phyloP scores from a whole-genome alignment of 139 green algal species.

The Closterium sp. region DNA sequence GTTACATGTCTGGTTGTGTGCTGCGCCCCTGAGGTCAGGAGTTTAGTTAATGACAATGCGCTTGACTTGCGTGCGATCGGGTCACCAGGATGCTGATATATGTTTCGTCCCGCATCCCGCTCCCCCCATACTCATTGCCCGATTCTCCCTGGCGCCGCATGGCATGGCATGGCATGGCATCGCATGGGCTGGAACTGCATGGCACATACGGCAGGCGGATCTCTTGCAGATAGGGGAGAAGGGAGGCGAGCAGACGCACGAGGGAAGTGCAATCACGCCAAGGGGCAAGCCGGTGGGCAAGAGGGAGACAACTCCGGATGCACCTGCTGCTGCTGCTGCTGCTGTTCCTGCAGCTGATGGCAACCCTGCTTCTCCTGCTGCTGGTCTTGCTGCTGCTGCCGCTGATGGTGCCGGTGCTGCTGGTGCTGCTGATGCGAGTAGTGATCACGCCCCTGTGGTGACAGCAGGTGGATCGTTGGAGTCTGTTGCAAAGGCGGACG shows the following conservation, averaged over 20 bases:
- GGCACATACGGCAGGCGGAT: too few relatives aligned
- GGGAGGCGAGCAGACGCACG: neutral
- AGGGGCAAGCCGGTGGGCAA: neutral
- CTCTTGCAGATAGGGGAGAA: too few relatives aligned
- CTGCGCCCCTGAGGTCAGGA: too few relatives aligned
- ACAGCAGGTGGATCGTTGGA: neutral
- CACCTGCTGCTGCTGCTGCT: neutral
- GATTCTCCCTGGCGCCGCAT: neutral
- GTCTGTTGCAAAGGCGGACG: neutral
- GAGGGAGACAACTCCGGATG: neutral
- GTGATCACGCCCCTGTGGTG: neutral
- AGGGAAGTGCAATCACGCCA: neutral
- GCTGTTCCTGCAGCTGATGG: neutral
- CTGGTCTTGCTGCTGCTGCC: neutral
- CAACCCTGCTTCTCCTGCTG: neutral
- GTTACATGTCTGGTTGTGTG: too few relatives aligned
- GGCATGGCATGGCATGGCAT: neutral
- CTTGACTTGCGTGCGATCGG: too few relatives aligned
- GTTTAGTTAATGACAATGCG: too few relatives aligned
- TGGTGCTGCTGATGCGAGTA: neutral
- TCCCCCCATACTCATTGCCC: too few relatives aligned
- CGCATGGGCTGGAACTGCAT: too few relatives aligned
- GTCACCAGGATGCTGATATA: too few relatives aligned
- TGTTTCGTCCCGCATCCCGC: too few relatives aligned
- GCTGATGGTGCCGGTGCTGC: neutral